Conservation (phyloP, 2,329 filamentous ascomycete species). For the Alternaria angustiovoidea region DNA sequence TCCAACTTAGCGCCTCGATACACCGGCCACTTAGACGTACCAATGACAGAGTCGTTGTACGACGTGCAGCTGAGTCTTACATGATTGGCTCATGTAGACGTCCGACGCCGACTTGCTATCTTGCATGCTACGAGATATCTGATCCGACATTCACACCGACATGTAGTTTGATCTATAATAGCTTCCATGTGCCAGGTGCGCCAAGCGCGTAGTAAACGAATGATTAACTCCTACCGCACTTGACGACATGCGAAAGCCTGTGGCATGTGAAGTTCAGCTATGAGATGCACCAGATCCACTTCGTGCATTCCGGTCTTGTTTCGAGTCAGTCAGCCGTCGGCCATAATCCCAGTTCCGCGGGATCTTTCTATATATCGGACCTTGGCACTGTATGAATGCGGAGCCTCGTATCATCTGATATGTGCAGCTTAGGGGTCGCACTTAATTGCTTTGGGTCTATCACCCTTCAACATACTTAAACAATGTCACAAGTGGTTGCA, state of each 20-base stretch:
- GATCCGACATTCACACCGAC: constrained; percentile 27
- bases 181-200: background rate
- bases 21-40: constrained; percentile 23
- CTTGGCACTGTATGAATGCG: constrained; percentile 18
- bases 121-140: constrained; percentile 2
- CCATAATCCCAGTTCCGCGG: constrained; percentile 14
- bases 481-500: background rate
- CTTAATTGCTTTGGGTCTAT: background rate
- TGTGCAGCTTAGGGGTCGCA: background rate
- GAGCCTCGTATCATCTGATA: constrained; percentile 11
- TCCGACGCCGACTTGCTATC: constrained; percentile 13
- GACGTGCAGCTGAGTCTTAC: constrained; percentile 6
- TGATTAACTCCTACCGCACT: background rate
- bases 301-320: constrained; percentile 16
- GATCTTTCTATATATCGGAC: constrained; percentile 4
- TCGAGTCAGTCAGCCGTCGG: constrained; percentile 17
- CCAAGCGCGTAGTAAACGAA: background rate
- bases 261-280: constrained; percentile 3
- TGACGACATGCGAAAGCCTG: background rate
- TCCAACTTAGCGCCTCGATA: constrained; percentile 13
- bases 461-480: background rate
- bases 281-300: constrained; percentile 14
- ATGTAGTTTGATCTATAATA: background rate
- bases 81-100: constrained; percentile 23
- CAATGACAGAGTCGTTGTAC: constrained; percentile 25